Conservation (phyloP, 176 grass and related monocot genomes). For the Puya raimondii region DNA sequence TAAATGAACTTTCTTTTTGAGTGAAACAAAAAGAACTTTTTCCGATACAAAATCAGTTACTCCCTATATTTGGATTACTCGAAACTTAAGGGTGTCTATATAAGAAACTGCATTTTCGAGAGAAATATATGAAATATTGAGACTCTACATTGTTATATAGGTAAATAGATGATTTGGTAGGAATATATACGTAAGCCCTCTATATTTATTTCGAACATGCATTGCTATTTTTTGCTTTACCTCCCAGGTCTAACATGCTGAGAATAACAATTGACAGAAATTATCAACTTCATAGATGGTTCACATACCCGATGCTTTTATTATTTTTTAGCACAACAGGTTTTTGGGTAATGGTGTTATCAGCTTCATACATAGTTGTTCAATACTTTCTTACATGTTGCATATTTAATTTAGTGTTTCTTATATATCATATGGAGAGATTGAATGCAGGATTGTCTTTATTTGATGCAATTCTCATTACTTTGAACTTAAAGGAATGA, state of each 20-base stretch:
- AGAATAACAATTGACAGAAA: conserved; percentile 67
- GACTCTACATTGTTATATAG: no score
- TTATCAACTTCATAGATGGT: conserved; percentile 92
- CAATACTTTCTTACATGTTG: not conserved
- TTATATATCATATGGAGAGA: conserved; percentile 65
- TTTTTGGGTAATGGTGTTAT: conserved; percentile 74
- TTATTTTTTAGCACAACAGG: conserved; percentile 85
- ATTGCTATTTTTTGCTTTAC: not conserved
- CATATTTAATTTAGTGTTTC: conserved; percentile 9
- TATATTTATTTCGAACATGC: conserved; percentile 18
- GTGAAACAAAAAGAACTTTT: no score
- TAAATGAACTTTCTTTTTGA: no score
- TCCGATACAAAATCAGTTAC: no score
- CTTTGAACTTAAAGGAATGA: no score
- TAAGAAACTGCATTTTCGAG: no score
- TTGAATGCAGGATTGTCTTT: conserved; percentile 89
- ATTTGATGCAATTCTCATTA: conserved; percentile 91
- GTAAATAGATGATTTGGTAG: no score
- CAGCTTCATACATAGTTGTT: not conserved
- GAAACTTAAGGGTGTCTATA: no score
- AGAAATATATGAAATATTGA: no score
- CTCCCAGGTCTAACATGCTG: conserved; percentile 86
- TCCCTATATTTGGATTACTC: no score
- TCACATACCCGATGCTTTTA: conserved; percentile 83
- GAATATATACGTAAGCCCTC: no score